These are phyloP conservation scores for Citrus sinensis DNA, from an alignment of 345 rosid genomes.

Conservation along the genomic window DVS_A1.0 CM039161.1:22647501-22648000, in stretches of 20 bases:
- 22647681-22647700: no score
- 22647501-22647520: no score
- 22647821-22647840: background rate
- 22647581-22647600: no score
- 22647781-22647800: background rate
- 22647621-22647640: no score
- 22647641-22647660: no score
- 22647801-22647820: background rate
- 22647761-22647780: background rate
- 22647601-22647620: no score
- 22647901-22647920: background rate
- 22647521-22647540: no score
- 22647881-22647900: background rate
- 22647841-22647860: background rate
- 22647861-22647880: background rate
- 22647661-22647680: no score
- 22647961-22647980: background rate
- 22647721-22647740: no score
- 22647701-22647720: no score
- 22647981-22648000: background rate
- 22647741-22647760: background rate
- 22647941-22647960: constrained; percentile 12
- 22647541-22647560: no score
- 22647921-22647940: background rate
- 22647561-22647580: no score